phyloP scores from a whole-genome alignment of 2,329 filamentous ascomycete genomes.

The Monilinia fructigena region DNA sequence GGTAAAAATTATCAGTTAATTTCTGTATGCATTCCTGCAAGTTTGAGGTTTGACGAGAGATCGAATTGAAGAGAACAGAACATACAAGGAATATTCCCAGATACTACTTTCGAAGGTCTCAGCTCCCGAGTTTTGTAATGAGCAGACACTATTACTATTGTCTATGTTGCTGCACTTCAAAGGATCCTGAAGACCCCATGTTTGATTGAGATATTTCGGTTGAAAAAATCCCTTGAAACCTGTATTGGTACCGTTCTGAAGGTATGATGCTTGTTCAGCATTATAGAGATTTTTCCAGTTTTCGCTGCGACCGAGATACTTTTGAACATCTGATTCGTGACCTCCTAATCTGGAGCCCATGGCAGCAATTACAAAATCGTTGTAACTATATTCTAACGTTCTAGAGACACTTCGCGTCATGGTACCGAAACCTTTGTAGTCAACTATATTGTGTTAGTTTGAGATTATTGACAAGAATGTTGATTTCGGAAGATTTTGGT shows the following conservation, averaged over 20 bases:
- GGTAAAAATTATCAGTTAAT: background rate
- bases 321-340: conserved; percentile 48
- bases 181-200: conserved; percentile 68
- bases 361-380: conserved; percentile 67
- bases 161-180: conserved; percentile 55
- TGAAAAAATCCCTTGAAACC: conserved; percentile 70
- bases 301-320: conserved; percentile 30
- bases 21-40: too few species aligned
- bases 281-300: conserved; percentile 65
- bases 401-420: conserved; percentile 69
- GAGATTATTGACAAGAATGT: background rate
- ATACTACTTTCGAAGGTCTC: conserved; percentile 72
- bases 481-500: background rate
- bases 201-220: conserved; percentile 63
- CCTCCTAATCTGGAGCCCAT: conserved; percentile 59
- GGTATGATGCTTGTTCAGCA: conserved; percentile 51
- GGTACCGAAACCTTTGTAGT: conserved; percentile 63
- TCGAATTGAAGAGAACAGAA: background rate
- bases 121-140: conserved; percentile 34
- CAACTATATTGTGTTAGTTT: conserved; percentile 41
- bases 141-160: conserved; percentile 33
- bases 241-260: conserved; percentile 55
- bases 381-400: conserved; percentile 74
- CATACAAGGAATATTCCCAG: conserved; percentile 61
- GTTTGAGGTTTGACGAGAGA: background rate